Percentiles rank a stretch among this genome's conserved stretches.
Conservation (phyloP, 495 filamentous ascomycete species). For the Lepraria neglecta region DNA sequence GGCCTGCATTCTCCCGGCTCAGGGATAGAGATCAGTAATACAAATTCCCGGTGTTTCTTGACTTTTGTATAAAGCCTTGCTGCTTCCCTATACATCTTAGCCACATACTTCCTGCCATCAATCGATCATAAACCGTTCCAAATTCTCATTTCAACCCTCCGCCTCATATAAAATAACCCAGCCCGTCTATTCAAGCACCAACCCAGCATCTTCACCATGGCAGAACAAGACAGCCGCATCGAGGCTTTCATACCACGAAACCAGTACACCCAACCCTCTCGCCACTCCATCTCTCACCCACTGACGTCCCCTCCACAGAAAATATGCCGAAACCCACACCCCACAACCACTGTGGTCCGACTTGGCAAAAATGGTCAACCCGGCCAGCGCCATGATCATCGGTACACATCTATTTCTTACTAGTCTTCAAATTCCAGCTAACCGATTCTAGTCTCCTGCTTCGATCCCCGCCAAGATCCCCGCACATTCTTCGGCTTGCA, state of each 20-base stretch:
- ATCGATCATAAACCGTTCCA: not conserved
- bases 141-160: not conserved
- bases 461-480: conserved; percentile 4
- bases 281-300: not conserved
- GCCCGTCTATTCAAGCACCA: not conserved
- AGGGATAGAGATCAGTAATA: not conserved
- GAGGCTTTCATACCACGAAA: not conserved
- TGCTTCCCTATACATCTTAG: not conserved
- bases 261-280: not conserved
- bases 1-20: not conserved
- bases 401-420: not conserved
- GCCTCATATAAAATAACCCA: not conserved
- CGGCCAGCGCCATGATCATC: not conserved
- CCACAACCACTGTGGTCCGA: not conserved
- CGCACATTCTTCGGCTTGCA: not conserved
- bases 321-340: conserved; percentile 1
- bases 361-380: not conserved
- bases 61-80: not conserved
- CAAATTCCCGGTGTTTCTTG: not conserved
- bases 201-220: not conserved
- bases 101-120: not conserved
- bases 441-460: not conserved
- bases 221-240: not conserved
- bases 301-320: not conserved
- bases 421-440: not conserved